Evolutionary conservation across 1,284 basidiomycete species (phyloP).

Genomic region (Pholiota adiposa): DNA sequence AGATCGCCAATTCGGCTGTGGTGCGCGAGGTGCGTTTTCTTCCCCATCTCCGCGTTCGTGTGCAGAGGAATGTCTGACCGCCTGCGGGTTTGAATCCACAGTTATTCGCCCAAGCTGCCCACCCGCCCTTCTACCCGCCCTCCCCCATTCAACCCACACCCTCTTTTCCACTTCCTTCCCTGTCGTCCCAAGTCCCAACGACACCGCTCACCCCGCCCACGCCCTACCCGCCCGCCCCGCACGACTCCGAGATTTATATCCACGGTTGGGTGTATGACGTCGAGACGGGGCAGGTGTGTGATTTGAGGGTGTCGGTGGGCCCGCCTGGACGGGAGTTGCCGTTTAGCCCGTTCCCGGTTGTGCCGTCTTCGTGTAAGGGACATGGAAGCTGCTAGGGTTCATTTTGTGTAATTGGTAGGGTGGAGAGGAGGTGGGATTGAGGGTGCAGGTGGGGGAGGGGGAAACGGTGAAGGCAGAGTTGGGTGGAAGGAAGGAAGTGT

Average conservation of each 20-base stretch:
- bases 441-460: neutral
- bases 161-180: no score
- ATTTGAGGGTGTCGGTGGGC: slow-evolving; percentile 38
- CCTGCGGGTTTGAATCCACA: no score
- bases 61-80: no score
- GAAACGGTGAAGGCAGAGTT: no score
- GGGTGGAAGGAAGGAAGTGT: no score
- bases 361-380: neutral
- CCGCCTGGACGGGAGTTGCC: slow-evolving; percentile 35
- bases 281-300: slow-evolving; percentile 37
- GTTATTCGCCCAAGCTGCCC: slow-evolving; percentile 24
- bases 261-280: slow-evolving; percentile 46
- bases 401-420: neutral
- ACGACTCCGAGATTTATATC: slow-evolving; percentile 34
- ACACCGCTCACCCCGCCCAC: no score
- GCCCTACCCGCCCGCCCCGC: no score
- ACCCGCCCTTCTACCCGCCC: neutral
- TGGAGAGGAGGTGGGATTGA: neutral
- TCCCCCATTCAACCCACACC: neutral
- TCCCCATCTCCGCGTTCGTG: neutral
- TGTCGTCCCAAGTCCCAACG: no score
- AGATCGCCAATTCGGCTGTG: slow-evolving; percentile 28
- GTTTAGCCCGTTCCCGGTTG: slow-evolving; percentile 28
- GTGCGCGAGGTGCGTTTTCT: slow-evolving; percentile 24
- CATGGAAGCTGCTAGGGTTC: neutral